Conservation (phyloP, 495 filamentous ascomycete species). For the Tuber microsphaerosporum region DNA sequence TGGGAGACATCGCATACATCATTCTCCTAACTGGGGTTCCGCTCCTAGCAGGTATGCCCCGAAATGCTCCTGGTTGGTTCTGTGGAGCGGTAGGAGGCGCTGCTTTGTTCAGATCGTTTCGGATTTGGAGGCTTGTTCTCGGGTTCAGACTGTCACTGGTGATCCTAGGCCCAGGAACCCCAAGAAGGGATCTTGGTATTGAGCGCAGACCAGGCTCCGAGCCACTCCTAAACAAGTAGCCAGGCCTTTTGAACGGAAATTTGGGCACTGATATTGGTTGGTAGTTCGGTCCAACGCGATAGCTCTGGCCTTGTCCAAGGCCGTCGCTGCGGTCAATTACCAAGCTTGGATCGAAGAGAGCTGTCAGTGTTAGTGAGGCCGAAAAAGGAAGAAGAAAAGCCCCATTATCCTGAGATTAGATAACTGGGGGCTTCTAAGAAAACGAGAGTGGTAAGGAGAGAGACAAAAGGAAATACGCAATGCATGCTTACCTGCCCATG, state of each 20-base stretch:
- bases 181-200: not conserved
- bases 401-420: not conserved
- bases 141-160: not conserved
- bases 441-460: not conserved
- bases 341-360: slow-evolving; percentile 29
- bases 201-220: slow-evolving; percentile 16
- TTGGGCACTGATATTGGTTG: slow-evolving; percentile 11
- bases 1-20: not conserved
- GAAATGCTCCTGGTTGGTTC: not conserved
- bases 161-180: slow-evolving; percentile 1
- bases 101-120: not conserved
- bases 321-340: slow-evolving; percentile 36
- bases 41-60: slow-evolving; percentile 1
- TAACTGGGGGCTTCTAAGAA: not conserved
- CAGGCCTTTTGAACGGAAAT: not conserved
- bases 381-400: not conserved
- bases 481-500: slow-evolving; percentile 28
- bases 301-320: slow-evolving; percentile 37
- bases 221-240: not conserved
- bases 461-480: not conserved
- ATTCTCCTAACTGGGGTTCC: slow-evolving; percentile 10
- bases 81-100: not conserved
- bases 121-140: not conserved
- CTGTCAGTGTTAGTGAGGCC: slow-evolving; percentile 2
- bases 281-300: slow-evolving; percentile 35